Base-by-base conservation (phyloP, 495 filamentous ascomycete genomes). In the Daldinia grandis region DNA sequence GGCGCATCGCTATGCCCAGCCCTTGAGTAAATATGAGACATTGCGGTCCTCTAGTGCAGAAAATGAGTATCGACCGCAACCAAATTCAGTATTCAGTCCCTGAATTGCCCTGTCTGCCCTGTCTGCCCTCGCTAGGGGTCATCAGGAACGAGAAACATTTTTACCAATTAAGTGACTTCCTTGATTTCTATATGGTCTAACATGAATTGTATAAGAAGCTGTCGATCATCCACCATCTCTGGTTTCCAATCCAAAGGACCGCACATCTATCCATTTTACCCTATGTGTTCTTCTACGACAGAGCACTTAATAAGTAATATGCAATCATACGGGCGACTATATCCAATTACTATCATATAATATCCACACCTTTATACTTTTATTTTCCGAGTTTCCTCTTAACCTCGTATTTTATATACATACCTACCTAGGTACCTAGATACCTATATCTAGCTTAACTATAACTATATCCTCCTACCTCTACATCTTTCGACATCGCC, bases 301-400 rank as follows among this genome's bases (percentile, higher is more conserved):
- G 7, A 38, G 19, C 3, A 42, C 31, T 33, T 64, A 63, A 64
- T 64, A 59, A 63, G 21, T 50, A 72, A 72, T 66, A 63, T 54
- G 8, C 44, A 56, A 54, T 58, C 58, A 44, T 27, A 50, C 54
- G 59, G 59, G 59, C 69, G 47, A 28, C 64, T 58, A 42, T 54
- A 58, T 37, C 19, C 51, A 3, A 63, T 62, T 53, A 47, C 37
- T 4, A 62, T 66, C 30, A 66, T 71, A 66, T 66, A 65, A 62
- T 3, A 40, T 15, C 4, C n/a, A 25, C 4, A 21, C 6, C 9
- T 38, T 10, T 37, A 37, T 44, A 53, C 21, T 3, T 9, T 15
- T 38, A 35, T 21, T n/a, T n/a, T 59, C 49, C 37, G 53, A 42
- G 4, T 19, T 30, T 27, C 47, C 10, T 54, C 19, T 14, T 14